Evolutionary conservation across 148 eudicot genomes (phyloP), one percentile per base, ranked within the genome.

Genomic region (Amaranthus hypochondriacus): DNA sequence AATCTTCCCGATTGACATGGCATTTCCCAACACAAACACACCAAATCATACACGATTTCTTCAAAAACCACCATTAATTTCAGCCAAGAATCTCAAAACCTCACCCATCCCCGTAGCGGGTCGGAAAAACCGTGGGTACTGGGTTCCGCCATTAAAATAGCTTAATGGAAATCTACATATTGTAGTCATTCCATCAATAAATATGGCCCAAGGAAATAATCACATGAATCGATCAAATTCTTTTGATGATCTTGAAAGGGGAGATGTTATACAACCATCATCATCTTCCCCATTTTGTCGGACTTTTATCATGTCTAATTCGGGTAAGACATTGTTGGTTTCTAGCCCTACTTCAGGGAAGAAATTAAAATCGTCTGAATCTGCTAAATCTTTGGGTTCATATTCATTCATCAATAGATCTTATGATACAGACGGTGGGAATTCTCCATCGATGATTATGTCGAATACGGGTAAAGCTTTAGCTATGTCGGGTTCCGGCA

Each of bases 401-500:
- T 58, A 15, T 64, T 76, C 75, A 6, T 77, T 77, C 15, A 53
- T 28, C 4, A 39, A 47, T 4, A 11, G 8, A 58, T 5, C 57
- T 59, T 66, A 13, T n/a, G 73, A 61, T 10, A 8, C 28, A 3
- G 77, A 68, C 11, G 69, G 48, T 6, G 74, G 42, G 0, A 21
- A 9, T 4, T 18, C 55, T 4, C 62, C 73, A 9, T 68, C 69
- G 9, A 63, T 75, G 7, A 71, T 75, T 9, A 80, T 51, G 72
- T 68, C 77, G 5, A 69, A 49, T 50, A 44, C 78, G 0, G 80
- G 80, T 5, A 83, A 83, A 49, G 75, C 82, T 0, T 60, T 83
- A 39, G 78, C 80, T 4, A 71, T 81, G 44, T 77, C 83, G 0
- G 77, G 56, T 44, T 77, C 83, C 0, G 75, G 78, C 62, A 86